Percentiles rank a stretch among this genome's conserved stretches.
Conservation (phyloP, 2,329 filamentous ascomycete species). For the Zalaria obscura region DNA sequence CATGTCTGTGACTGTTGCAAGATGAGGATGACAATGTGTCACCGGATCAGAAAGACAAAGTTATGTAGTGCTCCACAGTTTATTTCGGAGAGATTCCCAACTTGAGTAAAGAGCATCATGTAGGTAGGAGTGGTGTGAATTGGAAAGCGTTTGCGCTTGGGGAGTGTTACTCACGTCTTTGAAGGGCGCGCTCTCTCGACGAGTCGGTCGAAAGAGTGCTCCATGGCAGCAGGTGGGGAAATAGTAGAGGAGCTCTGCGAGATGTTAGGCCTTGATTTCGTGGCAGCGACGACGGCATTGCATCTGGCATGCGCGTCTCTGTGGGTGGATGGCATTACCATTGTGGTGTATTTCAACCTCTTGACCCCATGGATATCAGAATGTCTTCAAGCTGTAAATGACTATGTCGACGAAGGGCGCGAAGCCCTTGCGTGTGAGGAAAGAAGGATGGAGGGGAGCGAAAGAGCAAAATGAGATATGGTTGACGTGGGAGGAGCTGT, state of each 20-base stretch:
- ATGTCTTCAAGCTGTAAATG: too few relatives aligned
- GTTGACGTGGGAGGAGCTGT: too few relatives aligned
- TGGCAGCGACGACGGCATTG: neutral
- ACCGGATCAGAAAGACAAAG: conserved; percentile 57
- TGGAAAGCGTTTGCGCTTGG: neutral
- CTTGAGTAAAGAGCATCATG: conserved; percentile 80
- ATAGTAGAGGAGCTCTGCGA: conserved; percentile 49
- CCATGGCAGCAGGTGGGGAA: conserved; percentile 29
- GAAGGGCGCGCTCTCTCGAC: conserved; percentile 73
- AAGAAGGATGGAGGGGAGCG: neutral
- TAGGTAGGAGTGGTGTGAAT: conserved; percentile 19
- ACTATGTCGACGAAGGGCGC: too few relatives aligned
- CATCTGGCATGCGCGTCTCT: neutral
- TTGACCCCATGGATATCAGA: neutral
- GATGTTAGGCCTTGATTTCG: neutral
- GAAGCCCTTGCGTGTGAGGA: neutral
- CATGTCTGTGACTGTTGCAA: conserved; percentile 6
- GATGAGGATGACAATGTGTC: conserved; percentile 8
- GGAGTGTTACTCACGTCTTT: conserved; percentile 49
- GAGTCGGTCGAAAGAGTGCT: conserved; percentile 64
- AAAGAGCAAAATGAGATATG: neutral
- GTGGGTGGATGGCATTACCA: conserved; percentile 1
- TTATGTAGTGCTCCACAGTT: conserved; percentile 79
- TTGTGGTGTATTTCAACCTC: neutral
- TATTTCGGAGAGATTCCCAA: conserved; percentile 99